Conservation (phyloP, 257 asterid species). For the Lycium ferocissimum region DNA sequence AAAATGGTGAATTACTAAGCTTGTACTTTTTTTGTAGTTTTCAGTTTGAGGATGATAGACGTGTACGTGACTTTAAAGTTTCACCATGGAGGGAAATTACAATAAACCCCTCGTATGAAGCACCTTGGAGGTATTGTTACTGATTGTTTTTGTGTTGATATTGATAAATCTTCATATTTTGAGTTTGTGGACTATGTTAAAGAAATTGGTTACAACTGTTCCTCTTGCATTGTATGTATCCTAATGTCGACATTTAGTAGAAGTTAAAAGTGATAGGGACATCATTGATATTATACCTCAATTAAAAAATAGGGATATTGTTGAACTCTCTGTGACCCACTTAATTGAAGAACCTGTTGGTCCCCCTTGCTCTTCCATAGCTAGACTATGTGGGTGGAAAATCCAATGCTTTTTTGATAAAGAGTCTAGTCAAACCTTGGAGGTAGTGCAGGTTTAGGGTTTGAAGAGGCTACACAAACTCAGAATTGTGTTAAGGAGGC, state of each 20-base stretch:
- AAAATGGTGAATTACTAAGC: too few relatives aligned
- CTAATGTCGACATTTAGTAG: too few relatives aligned
- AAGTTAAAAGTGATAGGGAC: too few relatives aligned
- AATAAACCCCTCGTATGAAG: background rate
- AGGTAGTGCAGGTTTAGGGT: background rate
- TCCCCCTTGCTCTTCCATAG: background rate
- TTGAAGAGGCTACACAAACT: background rate
- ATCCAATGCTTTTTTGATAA: too few relatives aligned
- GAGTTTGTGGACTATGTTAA: background rate
- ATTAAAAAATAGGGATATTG: background rate
- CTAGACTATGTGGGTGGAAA: too few relatives aligned
- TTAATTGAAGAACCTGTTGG: background rate
- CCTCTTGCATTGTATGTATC: background rate
- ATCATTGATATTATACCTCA: background rate
- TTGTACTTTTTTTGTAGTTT: too few relatives aligned
- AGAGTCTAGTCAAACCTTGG: background rate
- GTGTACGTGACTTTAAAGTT: too few relatives aligned
- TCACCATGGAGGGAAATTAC: too few relatives aligned
- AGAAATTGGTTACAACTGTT: background rate
- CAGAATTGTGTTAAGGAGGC: too few relatives aligned
- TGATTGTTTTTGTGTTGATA: background rate
- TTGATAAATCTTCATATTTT: background rate
- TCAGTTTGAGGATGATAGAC: too few relatives aligned
- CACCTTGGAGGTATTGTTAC: background rate
- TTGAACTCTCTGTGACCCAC: background rate